Evolutionary conservation across 2,329 filamentous ascomycete species (phyloP).

Genomic region (Aspergillus transmontanensis): DNA sequence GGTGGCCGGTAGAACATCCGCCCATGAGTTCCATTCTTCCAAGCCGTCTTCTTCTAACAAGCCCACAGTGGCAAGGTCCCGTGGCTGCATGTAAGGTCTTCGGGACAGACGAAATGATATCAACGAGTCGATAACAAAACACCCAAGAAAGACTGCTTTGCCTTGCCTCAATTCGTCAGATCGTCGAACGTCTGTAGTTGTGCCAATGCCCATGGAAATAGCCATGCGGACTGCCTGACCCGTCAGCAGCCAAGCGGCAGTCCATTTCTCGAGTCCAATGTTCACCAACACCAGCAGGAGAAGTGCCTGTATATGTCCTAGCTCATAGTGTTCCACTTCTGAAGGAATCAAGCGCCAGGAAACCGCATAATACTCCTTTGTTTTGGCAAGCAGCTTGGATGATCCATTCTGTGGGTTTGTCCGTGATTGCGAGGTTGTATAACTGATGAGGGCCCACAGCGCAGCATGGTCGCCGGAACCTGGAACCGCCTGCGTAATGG

Average conservation of each 20-base stretch:
- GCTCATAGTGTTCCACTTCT: slow-evolving; percentile 42
- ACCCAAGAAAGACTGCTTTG: slow-evolving; percentile 53
- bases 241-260: slow-evolving; percentile 56
- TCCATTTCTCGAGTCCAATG: slow-evolving; percentile 49
- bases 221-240: slow-evolving; percentile 56
- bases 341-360: slow-evolving; percentile 41
- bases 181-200: slow-evolving; percentile 27
- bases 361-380: slow-evolving; percentile 39
- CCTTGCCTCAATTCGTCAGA: slow-evolving; percentile 38
- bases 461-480: slow-evolving; percentile 46
- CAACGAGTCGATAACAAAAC: slow-evolving; percentile 57
- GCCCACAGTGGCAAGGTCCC: slow-evolving; percentile 52
- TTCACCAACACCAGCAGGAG: slow-evolving; percentile 53
- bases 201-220: slow-evolving; percentile 40
- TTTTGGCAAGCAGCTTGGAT: slow-evolving; percentile 24
- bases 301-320: slow-evolving; percentile 48
- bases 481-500: slow-evolving; percentile 29
- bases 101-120: slow-evolving; percentile 52
- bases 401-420: slow-evolving; percentile 19
- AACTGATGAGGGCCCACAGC: slow-evolving; percentile 48
- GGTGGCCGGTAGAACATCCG: slow-evolving; percentile 46
- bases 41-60: slow-evolving; percentile 65
- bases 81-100: slow-evolving; percentile 48
- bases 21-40: slow-evolving; percentile 76
- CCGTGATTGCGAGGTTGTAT: slow-evolving; percentile 40